These are phyloP conservation scores for Mycocentrospora acerina DNA, from an alignment of 2,329 filamentous ascomycete genomes.

Conservation along the genomic window DNA sequence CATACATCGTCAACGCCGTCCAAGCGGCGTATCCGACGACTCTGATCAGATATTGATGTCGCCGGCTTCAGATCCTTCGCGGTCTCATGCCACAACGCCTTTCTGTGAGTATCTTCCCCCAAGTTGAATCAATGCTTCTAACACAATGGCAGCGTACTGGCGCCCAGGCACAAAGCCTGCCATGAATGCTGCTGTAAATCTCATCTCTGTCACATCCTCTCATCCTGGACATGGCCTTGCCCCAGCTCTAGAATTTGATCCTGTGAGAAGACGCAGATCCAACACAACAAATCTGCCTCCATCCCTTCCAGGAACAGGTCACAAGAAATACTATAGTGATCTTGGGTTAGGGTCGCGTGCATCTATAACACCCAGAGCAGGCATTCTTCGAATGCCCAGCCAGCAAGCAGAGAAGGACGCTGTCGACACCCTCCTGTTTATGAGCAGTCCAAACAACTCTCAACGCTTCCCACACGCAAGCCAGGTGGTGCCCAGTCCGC, in stretches of 20 bases:
- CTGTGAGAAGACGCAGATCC: slow-evolving; percentile 39
- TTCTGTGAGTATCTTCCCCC: slow-evolving; percentile 18
- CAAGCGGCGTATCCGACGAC: slow-evolving; percentile 39
- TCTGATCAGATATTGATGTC: slow-evolving; percentile 40
- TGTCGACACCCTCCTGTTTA: slow-evolving; percentile 76
- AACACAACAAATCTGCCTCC: slow-evolving; percentile 36
- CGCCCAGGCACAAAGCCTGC: slow-evolving; percentile 26
- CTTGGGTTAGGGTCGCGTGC: slow-evolving; percentile 27
- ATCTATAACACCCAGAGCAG: slow-evolving; percentile 39
- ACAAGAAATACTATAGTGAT: slow-evolving; percentile 38
- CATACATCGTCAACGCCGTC: slow-evolving; percentile 31
- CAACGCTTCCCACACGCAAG: slow-evolving; percentile 29
- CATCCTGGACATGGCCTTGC: slow-evolving; percentile 28
- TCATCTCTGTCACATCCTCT: slow-evolving; percentile 31
- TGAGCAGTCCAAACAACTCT: slow-evolving; percentile 77
- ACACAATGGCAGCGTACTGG: slow-evolving; percentile 28
- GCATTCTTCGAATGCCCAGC: slow-evolving; percentile 67
- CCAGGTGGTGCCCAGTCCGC: slow-evolving; percentile 30
- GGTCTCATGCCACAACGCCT: slow-evolving; percentile 25
- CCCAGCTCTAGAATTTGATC: slow-evolving; percentile 35
- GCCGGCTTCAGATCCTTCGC: slow-evolving; percentile 30
- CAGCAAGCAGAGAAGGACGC: slow-evolving; percentile 77
- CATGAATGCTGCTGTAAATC: slow-evolving; percentile 28
- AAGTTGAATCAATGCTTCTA: background rate
- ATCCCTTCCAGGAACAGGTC: slow-evolving; percentile 27